Percentiles rank a stretch among this genome's conserved stretches.
Conservation (phyloP, 306 rosid species). For the Rosa chinensis region DNA sequence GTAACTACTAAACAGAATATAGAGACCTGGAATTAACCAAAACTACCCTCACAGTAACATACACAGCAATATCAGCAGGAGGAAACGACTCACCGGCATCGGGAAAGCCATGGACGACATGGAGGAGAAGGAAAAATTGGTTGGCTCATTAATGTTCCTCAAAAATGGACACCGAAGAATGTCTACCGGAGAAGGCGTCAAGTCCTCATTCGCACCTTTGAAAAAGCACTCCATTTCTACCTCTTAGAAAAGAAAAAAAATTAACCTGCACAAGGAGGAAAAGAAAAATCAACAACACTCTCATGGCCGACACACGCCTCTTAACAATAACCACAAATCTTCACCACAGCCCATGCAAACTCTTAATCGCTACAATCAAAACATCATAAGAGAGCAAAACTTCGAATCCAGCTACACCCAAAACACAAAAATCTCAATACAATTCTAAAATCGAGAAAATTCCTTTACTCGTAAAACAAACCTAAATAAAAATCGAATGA, state of each 20-base stretch:
- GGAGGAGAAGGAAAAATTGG: constrained; percentile 74
- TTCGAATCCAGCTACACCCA: not conserved
- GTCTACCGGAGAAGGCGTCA: constrained; percentile 37
- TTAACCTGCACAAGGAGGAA: constrained; percentile 39
- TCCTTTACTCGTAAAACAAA: not conserved
- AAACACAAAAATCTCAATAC: not conserved
- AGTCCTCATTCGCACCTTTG: constrained; percentile 57
- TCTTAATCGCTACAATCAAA: too few species aligned
- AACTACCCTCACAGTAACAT: not conserved
- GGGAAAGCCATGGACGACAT: constrained; percentile 67
- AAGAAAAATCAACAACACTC: constrained; percentile 9
- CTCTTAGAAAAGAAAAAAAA: not conserved
- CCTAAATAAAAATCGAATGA: not conserved
- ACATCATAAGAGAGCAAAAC: not conserved
- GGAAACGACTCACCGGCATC: constrained; percentile 60
- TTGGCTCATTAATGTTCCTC: constrained; percentile 97
- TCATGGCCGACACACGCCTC: not conserved
- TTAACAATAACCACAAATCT: not conserved
- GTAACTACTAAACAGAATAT: not conserved
- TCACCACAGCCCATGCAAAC: not conserved
- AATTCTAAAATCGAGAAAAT: not conserved
- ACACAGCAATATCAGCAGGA: constrained; percentile 15
- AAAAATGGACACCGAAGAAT: constrained; percentile 85
- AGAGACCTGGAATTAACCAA: not conserved
- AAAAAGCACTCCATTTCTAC: constrained; percentile 59